Evolutionary conservation across 1,139 yeast species (phyloP).

Genomic region (Zygoascus hellenicus): DNA sequence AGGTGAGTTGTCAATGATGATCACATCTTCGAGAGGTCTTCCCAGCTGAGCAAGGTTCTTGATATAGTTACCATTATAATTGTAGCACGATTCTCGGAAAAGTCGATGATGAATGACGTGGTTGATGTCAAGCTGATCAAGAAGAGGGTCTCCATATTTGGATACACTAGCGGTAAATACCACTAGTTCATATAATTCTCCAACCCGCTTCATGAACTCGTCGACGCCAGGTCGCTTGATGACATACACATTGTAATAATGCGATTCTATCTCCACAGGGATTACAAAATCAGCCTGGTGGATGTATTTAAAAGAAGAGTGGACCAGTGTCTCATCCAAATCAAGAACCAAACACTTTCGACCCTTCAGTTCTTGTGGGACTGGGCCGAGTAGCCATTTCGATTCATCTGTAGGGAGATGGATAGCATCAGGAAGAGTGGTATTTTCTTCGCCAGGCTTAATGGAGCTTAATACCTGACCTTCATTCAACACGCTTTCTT

Average conservation of each 20-base stretch:
- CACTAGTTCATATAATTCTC: conserved; percentile 86
- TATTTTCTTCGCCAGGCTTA: background rate
- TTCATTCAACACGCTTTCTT: conserved; percentile 3
- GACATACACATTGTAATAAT: conserved; percentile 89
- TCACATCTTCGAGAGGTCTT: conserved; percentile 76
- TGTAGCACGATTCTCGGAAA: conserved; percentile 79
- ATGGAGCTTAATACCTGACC: conserved; percentile 3
- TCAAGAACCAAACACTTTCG: conserved; percentile 87
- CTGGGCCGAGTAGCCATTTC: conserved; percentile 53
- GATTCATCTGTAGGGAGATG: conserved; percentile 6
- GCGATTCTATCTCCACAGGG: conserved; percentile 85
- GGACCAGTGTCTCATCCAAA: conserved; percentile 93
- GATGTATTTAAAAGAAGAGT: conserved; percentile 86
- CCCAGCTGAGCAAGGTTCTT: conserved; percentile 93
- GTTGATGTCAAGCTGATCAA: conserved; percentile 76
- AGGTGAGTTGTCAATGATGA: conserved; percentile 94
- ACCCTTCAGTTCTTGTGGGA: conserved; percentile 40
- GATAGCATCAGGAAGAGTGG: background rate
- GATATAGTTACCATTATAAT: conserved; percentile 86
- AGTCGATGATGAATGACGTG: conserved; percentile 81
- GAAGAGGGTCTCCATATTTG: conserved; percentile 90
- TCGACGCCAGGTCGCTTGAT: conserved; percentile 98
- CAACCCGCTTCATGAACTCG: conserved; percentile 77
- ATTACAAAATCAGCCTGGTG: conserved; percentile 93
- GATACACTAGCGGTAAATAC: conserved; percentile 95